A percentile compares a stretch with the other conserved stretches of the same genome.
Evolutionary conservation across 148 eudicot species (phyloP).

Genomic region (Agrostemma githago): DNA sequence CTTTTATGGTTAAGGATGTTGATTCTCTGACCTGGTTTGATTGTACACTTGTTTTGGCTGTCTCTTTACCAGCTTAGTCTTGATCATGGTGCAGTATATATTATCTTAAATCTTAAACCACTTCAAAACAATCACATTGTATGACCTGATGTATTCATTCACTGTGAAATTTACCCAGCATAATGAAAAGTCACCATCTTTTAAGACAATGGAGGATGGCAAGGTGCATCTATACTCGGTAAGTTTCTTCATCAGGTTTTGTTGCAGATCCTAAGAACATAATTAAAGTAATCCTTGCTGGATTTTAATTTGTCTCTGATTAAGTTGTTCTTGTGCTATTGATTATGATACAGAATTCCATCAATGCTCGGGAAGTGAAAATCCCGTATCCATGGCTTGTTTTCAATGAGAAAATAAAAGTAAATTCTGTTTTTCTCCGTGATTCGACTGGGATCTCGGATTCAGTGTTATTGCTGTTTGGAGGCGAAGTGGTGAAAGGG

Average conservation of each 20-base stretch:
- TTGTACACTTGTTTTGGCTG: not conserved
- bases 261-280: not conserved
- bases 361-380: constrained; percentile 63
- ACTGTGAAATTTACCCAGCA: constrained; percentile 44
- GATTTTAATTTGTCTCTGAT: not conserved
- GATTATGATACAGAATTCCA: constrained; percentile 33
- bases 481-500: constrained; percentile 70
- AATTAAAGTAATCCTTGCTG: not conserved
- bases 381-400: constrained; percentile 95
- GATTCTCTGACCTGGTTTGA: not conserved
- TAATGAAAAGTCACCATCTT: constrained; percentile 77
- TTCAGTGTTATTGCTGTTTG: constrained; percentile 80
- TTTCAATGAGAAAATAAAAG: constrained; percentile 95
- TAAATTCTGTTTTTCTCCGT: constrained; percentile 81
- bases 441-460: constrained; percentile 93
- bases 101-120: not conserved
- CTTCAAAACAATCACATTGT: not conserved
- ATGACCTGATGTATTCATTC: constrained; percentile 15
- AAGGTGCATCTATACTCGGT: constrained; percentile 79
- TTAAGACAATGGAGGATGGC: constrained; percentile 98
- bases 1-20: not conserved
- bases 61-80: not conserved
- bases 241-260: constrained; percentile 27
- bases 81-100: not conserved
- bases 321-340: constrained; percentile 1